Evolutionary conservation across 2,329 filamentous ascomycete genomes (phyloP), one percentile per base, ranked within the genome.

Genomic region (Cladophialophora yegresii): DNA sequence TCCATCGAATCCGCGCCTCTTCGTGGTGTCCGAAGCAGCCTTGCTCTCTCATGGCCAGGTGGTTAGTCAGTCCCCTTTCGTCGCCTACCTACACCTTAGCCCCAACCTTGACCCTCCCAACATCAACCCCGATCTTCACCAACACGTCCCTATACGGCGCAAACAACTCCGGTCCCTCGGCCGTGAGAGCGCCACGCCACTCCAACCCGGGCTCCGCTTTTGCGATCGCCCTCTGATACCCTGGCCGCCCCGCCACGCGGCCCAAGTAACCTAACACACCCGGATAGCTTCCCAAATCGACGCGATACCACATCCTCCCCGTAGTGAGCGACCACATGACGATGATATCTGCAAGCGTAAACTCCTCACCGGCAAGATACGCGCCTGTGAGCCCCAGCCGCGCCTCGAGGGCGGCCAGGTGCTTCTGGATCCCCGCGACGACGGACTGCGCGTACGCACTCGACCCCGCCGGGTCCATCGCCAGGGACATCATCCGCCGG

Each of bases 291-390:
- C 64, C 68, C 55, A 86, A 67, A 56, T 78, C 76, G 51, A 76
- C 77, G 1, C 79, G 78, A 26, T 75, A 74, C 67, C 85, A 88
- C 55, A 78, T 77, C 16, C 87, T 78, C 80, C 85, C 81, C 1
- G 86, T 89, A 0, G 86, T 88, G 36, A 90, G 75, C 13, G 80
- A 78, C 70, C 83, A 88, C 0, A 87, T 79, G 4, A 76, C 77
- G 85, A 90, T 89, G 45, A 89, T 78, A 74, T 91, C 88, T 1
- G 88, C 88, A 0, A 80, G 85, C 0, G 85, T 89, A 63, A 90
- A 85, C 57, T 86, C 79, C 0, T 81, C 76, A 2, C 87, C 88
- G 84, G 86, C 23, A 13, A 90, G 75, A 79, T 82, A 90, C 7
- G 77, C 72, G 40, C 78, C 82, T 0, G 63, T 63, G 0, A 74